Evolutionary conservation across 805 yeast genomes (phyloP).

Genomic region (Pichia cephalocereana): DNA sequence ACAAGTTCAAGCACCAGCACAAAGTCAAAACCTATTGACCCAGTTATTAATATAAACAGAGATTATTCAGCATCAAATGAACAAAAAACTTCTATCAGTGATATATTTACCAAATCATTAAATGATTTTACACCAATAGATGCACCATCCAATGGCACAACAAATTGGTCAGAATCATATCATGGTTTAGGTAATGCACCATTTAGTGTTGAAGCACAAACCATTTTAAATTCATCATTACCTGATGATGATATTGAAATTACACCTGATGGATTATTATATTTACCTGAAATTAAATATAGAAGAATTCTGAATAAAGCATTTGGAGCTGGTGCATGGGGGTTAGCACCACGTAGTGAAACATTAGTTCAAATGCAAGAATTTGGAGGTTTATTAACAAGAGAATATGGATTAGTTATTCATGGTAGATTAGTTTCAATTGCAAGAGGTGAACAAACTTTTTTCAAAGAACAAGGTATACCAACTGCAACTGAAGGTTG

Average conservation of each 20-base stretch:
- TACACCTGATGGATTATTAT: constrained; percentile 89
- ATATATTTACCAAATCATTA: constrained; percentile 15
- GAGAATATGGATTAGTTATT: constrained; percentile 85
- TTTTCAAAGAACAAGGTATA: constrained; percentile 74
- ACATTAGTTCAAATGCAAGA: constrained; percentile 46
- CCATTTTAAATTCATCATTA: constrained; percentile 54
- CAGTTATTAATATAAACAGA: constrained; percentile 17
- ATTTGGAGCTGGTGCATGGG: constrained; percentile 99
- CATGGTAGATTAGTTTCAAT: constrained; percentile 83
- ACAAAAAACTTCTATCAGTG: constrained; percentile 11
- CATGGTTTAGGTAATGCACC: constrained; percentile 79
- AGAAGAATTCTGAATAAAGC: constrained; percentile 82
- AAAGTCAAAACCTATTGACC: constrained; percentile 12
- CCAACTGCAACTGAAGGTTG: constrained; percentile 98
- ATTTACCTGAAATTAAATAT: constrained; percentile 91
- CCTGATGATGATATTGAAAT: constrained; percentile 74
- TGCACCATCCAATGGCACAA: constrained; percentile 10
- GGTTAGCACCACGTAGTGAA: constrained; percentile 86
- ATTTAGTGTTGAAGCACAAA: constrained; percentile 52
- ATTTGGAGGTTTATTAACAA: constrained; percentile 44
- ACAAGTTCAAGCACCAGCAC: not conserved
- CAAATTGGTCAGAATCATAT: constrained; percentile 81
- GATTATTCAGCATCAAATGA: constrained; percentile 1
- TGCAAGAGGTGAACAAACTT: constrained; percentile 94
- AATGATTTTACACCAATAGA: constrained; percentile 15